Evolutionary conservation across 2,329 filamentous ascomycete species (phyloP), one percentile per base, ranked within the genome.

Genomic region (Pseudohalonectria lignicola): DNA sequence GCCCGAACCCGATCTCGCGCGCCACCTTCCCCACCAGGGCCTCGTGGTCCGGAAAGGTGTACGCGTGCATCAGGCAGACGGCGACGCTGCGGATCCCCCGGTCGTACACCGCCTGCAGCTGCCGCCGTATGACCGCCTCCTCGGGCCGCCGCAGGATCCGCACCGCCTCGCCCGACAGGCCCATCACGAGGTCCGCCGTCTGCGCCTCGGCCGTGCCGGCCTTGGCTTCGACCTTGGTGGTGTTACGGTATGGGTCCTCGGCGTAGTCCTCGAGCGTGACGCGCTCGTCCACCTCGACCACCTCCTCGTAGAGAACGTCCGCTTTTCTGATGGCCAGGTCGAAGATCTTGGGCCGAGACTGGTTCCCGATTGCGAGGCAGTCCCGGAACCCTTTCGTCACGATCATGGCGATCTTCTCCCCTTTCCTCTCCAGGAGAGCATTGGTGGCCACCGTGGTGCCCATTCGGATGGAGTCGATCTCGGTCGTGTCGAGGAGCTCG

Each of bases 371-470:
- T 37, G 79, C 73, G 18, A 94, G 65, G 49, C 86, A 93, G 56
- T 95, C 87, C 48, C 77, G 80, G 66, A 94, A 94, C 0, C 88
- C 88, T 47, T 79, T 80, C 1, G 86, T 94, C 10, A 93, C 85
- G 1, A 94, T 76, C 59, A 95, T 72, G 12, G 85, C 87, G 53
- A 92, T 90, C 48, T 76, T 78, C 62, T 94, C 87, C 34, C 88
- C 88, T 59, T 94, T 94, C 41, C 88, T 70, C 59, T 95, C 88
- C 2, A 95, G 69, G 40, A 95, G 62, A 0, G 88, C 88, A 57
- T 95, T 95, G 1, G 88, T 95, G 9, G 88, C 88, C 11, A 95
- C 87, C 0, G 88, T 95, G 2, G 88, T 95, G 32, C 88, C 88
- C 88, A 95, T 95, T 34, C 88, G 81, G 55, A 95, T 94, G 39